Base-by-base conservation (phyloP, 2,329 filamentous ascomycete species). In the Magnaporthiopsis incrustans region DNA sequence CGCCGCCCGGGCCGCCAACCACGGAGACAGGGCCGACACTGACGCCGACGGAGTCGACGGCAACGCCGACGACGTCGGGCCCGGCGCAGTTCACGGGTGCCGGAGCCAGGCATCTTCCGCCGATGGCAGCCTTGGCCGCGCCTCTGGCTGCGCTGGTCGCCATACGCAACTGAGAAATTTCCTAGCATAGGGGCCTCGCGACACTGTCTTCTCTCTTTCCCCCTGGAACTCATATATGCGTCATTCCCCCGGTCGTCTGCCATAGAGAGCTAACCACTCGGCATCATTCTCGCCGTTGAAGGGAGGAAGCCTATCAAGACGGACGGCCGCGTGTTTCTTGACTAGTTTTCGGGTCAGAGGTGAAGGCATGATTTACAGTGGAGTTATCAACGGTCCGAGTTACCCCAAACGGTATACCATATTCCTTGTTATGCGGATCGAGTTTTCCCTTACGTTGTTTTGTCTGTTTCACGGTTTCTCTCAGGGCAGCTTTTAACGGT, bases 111-210 rank as follows among this genome's bases (percentile, higher is more conserved):
- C 35, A 30, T 6, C 27, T 32, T n/a, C 33, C 56, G 14, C 58
- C 57, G 10, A 27, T 44, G 22, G n/a, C 18, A 27, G 26, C 27
- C 12, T 44, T 59, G 26, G 57, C 44, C n/a, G 57, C 26, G 32
- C 33, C 35, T 4, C 18, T 63, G n/a, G 62, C 35, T 30, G 38
- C 18, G 32, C 18, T 63, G 14, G 26, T 53, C 53, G 57, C 26
- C 33, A 59, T 63, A 10, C n/a, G 62, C 56, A 59, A 59, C 22
- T 63, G 62, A 63, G 56, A 27, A 27, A 38, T 57, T 44, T 59
- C 58, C 58, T 27, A 44, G 35, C 38, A 63, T 63, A 63, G 62
- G 57, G 62, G 62, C 56, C 62, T 53, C 35, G 58, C 62, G 62
- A 63, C 56, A 22, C 35, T 58, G 14, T 58, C 57, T 30, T 58